A percentile compares a stretch with the other conserved stretches of the same genome.
Conservation (phyloP, 306 rosid species). For the Dalbergia oliveri region DNA sequence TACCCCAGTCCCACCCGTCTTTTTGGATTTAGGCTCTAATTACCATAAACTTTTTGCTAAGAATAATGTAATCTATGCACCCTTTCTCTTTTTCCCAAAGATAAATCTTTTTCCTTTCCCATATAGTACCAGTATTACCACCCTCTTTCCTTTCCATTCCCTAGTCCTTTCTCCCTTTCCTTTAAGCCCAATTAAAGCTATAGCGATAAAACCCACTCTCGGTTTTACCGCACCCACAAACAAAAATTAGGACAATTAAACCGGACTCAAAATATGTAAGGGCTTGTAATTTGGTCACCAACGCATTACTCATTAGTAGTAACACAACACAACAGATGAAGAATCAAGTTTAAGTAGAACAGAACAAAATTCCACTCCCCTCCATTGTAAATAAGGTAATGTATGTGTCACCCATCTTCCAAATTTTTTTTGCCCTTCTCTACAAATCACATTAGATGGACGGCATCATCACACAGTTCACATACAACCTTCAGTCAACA, state of each 20-base stretch:
- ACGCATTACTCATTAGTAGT: neutral
- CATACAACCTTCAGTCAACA: constrained; percentile 35
- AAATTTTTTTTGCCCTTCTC: neutral
- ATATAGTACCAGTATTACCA: neutral
- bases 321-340: neutral
- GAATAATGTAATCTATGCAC: constrained; percentile 1
- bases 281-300: neutral
- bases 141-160: neutral
- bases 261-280: neutral
- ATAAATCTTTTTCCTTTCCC: constrained; percentile 18
- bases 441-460: constrained; percentile 10
- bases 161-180: neutral
- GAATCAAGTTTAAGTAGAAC: neutral
- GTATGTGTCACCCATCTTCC: neutral
- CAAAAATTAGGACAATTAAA: constrained; percentile 26
- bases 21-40: constrained; percentile 46
- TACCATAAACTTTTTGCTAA: constrained; percentile 42
- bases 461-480: constrained; percentile 30
- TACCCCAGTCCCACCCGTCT: constrained; percentile 18
- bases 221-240: constrained; percentile 8
- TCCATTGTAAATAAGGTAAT: neutral
- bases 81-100: constrained; percentile 49
- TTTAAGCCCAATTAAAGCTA: constrained; percentile 34
- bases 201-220: neutral
- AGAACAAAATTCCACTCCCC: too few species aligned